Evolutionary conservation across 106 monocot genomes (phyloP).

Genomic region (Dendrobium chrysotoxum): DNA sequence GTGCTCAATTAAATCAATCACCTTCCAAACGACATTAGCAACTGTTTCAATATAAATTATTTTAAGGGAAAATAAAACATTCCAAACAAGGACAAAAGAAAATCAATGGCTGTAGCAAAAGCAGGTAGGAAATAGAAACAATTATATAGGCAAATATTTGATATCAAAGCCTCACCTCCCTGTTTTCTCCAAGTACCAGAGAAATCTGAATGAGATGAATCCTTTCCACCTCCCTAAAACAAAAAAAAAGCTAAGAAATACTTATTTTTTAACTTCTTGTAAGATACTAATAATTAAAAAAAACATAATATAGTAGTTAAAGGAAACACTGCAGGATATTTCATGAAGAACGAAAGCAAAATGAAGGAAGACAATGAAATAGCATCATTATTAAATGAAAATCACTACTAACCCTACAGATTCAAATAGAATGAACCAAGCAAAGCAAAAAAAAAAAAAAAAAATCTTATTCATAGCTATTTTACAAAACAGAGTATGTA

Average conservation of each 20-base stretch:
- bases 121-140: not conserved
- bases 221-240: conserved; percentile 6
- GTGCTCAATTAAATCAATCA: not conserved
- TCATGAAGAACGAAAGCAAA: not conserved
- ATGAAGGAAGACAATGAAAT: too few species aligned
- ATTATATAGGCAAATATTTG: too few species aligned
- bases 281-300: too few species aligned
- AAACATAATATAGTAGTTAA: not conserved
- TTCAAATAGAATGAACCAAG: not conserved
- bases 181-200: not conserved
- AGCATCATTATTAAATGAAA: not conserved
- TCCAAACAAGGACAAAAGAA: not conserved
- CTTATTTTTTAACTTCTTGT: not conserved
- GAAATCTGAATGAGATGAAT: conserved; percentile 1
- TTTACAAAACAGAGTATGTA: not conserved
- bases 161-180: not conserved
- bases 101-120: not conserved
- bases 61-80: too few species aligned
- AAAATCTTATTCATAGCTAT: not conserved
- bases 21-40: not conserved
- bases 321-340: not conserved
- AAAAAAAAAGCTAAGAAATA: not conserved
- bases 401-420: not conserved
- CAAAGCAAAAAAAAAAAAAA: not conserved
- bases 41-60: too few species aligned